Evolutionary conservation across 2,329 filamentous ascomycete genomes (phyloP).

Genomic region (Sarocladiaceae sp.): DNA sequence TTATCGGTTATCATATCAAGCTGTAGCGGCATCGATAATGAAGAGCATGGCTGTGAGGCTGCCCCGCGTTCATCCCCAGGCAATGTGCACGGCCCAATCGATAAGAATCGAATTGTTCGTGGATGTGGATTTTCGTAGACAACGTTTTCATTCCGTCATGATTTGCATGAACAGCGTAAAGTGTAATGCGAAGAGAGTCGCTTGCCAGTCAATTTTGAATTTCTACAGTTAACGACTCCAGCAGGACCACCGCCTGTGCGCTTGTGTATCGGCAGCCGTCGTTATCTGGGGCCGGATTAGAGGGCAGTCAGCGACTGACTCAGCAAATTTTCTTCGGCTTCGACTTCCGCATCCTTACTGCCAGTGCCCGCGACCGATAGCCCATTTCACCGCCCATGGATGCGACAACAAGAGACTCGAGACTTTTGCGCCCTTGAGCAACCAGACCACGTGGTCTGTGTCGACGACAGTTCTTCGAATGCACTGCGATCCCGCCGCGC

Average conservation of each 20-base stretch:
- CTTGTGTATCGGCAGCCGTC: constrained; percentile 35
- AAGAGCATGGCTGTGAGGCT: neutral
- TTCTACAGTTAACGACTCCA: constrained; percentile 13
- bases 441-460: constrained; percentile 4
- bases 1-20: neutral
- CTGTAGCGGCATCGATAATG: neutral
- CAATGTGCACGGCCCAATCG: neutral
- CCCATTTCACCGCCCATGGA: neutral
- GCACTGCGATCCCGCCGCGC: constrained; percentile 18
- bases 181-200: too few relatives aligned
- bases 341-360: constrained; percentile 14
- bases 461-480: constrained; percentile 15
- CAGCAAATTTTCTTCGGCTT: constrained; percentile 38
- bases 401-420: constrained; percentile 6
- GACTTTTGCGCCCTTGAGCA: constrained; percentile 11
- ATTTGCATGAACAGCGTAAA: too few relatives aligned
- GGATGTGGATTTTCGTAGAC: too few relatives aligned
- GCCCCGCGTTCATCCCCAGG: neutral
- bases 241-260: constrained; percentile 21
- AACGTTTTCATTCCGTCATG: too few relatives aligned
- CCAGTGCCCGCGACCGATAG: constrained; percentile 6
- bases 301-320: constrained; percentile 34
- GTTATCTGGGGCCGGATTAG: constrained; percentile 35
- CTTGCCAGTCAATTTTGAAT: constrained; percentile 12
- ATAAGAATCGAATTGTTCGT: neutral